These are phyloP conservation scores for Macrocybe gigantea DNA, from an alignment of 768 basidiomycete genomes.

Conservation along the genomic window DNA sequence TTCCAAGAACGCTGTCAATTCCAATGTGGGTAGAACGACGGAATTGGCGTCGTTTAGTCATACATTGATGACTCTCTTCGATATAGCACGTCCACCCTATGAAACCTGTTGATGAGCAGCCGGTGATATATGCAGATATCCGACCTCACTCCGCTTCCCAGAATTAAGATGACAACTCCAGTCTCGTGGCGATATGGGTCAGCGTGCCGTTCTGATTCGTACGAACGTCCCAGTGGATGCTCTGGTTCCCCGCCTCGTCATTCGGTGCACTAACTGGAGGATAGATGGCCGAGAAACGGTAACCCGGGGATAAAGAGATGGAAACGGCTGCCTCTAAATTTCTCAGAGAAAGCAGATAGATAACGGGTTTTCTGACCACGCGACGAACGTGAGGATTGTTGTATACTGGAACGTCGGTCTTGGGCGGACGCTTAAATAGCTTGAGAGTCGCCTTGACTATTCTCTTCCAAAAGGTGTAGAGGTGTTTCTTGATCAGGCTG, in stretches of 20 bases:
- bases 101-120: too few species aligned
- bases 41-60: constrained; percentile 16
- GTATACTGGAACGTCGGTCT: too few species aligned
- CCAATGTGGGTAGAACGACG: constrained; percentile 20
- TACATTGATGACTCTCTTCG: constrained; percentile 3
- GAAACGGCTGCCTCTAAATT: constrained; percentile 19
- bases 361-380: constrained; percentile 23
- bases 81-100: too few species aligned
- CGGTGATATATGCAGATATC: too few species aligned
- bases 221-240: constrained; percentile 27
- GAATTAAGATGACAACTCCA: constrained; percentile 29
- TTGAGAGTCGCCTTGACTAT: too few species aligned
- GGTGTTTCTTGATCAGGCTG: too few species aligned
- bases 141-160: constrained; percentile 31
- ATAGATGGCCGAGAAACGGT: constrained; percentile 29
- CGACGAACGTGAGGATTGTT: not conserved
- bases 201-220: constrained; percentile 22
- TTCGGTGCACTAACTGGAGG: constrained; percentile 22
- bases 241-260: constrained; percentile 7
- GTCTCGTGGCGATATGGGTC: constrained; percentile 18
- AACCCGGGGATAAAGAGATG: constrained; percentile 24
- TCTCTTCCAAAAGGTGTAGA: too few species aligned
- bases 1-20: constrained; percentile 31
- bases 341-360: constrained; percentile 27
- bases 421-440: too few species aligned